Conservation (phyloP, 768 basidiomycete genomes). For the Suillus weaverae region DNA sequence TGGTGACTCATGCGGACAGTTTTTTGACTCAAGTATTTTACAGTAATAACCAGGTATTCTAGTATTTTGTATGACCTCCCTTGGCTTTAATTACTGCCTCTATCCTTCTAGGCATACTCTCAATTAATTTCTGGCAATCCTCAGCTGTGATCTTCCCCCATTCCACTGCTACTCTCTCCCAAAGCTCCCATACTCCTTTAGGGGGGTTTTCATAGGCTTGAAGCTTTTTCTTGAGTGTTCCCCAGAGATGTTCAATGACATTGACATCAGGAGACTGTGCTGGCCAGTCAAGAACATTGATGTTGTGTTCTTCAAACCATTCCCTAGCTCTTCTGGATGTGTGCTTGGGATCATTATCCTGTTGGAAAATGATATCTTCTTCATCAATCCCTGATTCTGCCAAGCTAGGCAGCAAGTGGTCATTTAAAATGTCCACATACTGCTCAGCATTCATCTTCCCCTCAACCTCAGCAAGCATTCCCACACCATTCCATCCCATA, state of each 20-base stretch:
- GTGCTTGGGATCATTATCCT: background rate
- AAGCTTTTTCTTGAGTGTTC: constrained; percentile 8
- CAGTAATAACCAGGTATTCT: no score
- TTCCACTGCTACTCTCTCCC: constrained; percentile 13
- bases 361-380: constrained; percentile 7
- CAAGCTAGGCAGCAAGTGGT: no score
- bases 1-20: no score
- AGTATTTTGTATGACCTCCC: no score
- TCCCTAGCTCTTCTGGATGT: constrained; percentile 10
- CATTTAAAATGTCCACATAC: no score
- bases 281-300: background rate
- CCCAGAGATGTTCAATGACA: background rate
- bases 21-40: no score
- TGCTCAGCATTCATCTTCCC: no score
- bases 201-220: constrained; percentile 8
- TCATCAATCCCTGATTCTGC: constrained; percentile 8
- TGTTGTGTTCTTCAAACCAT: constrained; percentile 6
- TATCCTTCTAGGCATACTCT: constrained; percentile 17
- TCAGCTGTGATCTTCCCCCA: constrained; percentile 11
- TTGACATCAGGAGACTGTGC: constrained; percentile 3
- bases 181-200: constrained; percentile 8
- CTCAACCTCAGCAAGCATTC: no score
- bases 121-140: constrained; percentile 16
- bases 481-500: no score
- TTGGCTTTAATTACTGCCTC: no score